Evolutionary conservation across 2,329 filamentous ascomycete species (phyloP), one percentile per base, ranked within the genome.

Genomic region (Acrocalymma vagum): DNA sequence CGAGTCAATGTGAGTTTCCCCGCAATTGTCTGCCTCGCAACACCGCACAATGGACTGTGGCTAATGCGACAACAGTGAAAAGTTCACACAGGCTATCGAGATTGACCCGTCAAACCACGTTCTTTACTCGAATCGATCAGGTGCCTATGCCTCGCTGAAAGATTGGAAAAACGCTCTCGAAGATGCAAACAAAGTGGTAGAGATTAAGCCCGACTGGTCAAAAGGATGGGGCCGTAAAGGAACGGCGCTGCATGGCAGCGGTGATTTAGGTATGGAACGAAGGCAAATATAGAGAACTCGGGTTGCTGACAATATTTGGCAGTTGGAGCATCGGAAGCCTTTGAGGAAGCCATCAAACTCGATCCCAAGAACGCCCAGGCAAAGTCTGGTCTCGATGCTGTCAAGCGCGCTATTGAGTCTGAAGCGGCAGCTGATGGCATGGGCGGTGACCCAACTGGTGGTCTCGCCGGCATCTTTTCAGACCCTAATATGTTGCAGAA

Each of bases 171-270:
- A 87, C 56, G 94, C 94, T 14, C 77, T 97, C 17, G 80, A 87
- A 51, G 94, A 99, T 79, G 94, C 94, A 42, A 86, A 86, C 67
- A 96, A 96, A 81, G 94, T 90, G 3, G 95, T 88, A 39, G 84
- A 95, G 73, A 78, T 99, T 71, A 97, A 99, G 80, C 88, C 93
- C 9, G 94, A 97, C 78, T 99, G 94, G 94, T 85, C 90, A 45
- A 97, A 97, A 76, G 94, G 94, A 55, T 96, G 90, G 87, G 87
- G 88, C 44, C 86, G 94, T 47, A 96, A 96, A 72, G 94, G 93
- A 55, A 87, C 91, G 51, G 94, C 94, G 40, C 80, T 92, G 22
- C 94, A 96, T 71, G 94, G 94, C 29, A 78, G 86, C 45, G 90
- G 92, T 35, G 90, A 99, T 68, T 80, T 97, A 15, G 61, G 80